phyloP scores from a whole-genome alignment of 352 stramenopile genomes.

The Blastocystis sp. region DNA sequence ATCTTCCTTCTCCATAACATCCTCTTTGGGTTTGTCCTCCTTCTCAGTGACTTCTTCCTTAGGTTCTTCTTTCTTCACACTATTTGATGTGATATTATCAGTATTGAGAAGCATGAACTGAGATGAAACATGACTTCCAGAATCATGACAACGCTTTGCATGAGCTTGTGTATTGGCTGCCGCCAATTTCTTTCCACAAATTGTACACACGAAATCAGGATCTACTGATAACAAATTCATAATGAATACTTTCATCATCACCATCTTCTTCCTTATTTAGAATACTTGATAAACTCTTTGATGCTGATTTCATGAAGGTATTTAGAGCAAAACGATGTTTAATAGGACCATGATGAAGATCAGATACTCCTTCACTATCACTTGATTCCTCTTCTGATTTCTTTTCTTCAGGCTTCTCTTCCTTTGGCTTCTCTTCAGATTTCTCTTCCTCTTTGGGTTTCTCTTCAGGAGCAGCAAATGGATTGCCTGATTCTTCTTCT shows the following conservation, averaged over 20 bases:
- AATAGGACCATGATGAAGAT: neutral
- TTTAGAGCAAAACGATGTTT: conserved; percentile 22
- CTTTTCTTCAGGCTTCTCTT: conserved; percentile 11
- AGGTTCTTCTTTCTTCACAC: neutral
- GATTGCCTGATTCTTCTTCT: conserved; percentile 30
- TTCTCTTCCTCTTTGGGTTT: conserved; percentile 15
- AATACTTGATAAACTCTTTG: neutral
- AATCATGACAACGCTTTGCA: conserved; percentile 22
- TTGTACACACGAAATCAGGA: conserved; percentile 32
- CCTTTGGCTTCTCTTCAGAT: neutral
- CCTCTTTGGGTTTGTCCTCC: neutral
- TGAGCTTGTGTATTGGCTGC: neutral
- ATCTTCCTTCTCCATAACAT: neutral
- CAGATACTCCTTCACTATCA: neutral
- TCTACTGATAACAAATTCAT: neutral
- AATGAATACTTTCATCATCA: conserved; percentile 21
- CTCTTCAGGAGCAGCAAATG: neutral
- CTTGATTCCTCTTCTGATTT: neutral
- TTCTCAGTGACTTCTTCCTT: conserved; percentile 46
- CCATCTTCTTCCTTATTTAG: neutral
- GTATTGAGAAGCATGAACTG: conserved; percentile 46
- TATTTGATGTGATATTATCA: conserved; percentile 2
- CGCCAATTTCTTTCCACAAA: conserved; percentile 31
- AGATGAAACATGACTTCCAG: neutral
- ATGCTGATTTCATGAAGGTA: conserved; percentile 8